Conservation (phyloP, 257 asterid genomes). For the Rubia yunnanensis region DNA sequence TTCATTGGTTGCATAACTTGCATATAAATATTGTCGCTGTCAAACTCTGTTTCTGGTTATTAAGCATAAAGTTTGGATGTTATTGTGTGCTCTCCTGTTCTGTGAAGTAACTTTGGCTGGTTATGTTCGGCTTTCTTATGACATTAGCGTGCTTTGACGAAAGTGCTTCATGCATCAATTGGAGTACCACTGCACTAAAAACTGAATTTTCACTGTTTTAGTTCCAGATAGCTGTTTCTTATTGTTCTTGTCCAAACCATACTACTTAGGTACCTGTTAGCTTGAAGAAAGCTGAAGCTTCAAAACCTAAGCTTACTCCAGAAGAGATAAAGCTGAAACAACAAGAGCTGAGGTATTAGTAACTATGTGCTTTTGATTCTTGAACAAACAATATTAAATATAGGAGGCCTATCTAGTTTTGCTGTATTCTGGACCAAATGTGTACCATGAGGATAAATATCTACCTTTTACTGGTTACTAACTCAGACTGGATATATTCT, state of each 20-base stretch:
- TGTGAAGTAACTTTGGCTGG: background rate
- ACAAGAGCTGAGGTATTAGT: conserved; percentile 63
- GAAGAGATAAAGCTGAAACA: conserved; percentile 64
- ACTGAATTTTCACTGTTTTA: background rate
- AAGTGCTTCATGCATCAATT: background rate
- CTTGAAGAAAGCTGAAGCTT: conserved; percentile 48
- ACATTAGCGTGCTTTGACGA: background rate
- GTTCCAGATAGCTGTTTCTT: background rate
- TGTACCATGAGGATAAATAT: background rate
- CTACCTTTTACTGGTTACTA: conserved; percentile 3
- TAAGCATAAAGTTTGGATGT: background rate
- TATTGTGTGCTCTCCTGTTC: background rate
- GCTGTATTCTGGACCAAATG: background rate
- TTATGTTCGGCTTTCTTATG: background rate
- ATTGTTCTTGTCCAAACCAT: conserved; percentile 4
- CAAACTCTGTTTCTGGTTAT: background rate
- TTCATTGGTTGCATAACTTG: background rate
- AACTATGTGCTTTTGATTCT: background rate
- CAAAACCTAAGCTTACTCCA: conserved; percentile 69
- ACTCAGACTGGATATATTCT: background rate
- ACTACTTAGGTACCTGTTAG: conserved; percentile 50
- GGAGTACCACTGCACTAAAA: background rate
- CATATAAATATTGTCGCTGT: background rate
- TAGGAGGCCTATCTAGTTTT: background rate
- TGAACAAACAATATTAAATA: background rate